These are phyloP conservation scores for Penicillium soppii DNA, from an alignment of 495 filamentous ascomycete genomes.

Conservation along the genomic window DNA sequence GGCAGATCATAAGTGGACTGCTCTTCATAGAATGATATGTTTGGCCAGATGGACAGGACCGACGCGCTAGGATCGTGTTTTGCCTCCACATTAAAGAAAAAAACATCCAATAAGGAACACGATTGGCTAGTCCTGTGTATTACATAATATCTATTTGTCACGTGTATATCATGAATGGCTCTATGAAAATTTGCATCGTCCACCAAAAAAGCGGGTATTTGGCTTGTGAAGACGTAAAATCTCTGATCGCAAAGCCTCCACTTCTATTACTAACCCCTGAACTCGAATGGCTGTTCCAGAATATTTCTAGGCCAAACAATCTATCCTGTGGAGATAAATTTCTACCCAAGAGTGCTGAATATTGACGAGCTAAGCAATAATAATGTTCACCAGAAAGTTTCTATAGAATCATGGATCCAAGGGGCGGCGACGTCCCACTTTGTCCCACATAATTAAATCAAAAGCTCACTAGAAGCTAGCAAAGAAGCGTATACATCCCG, in stretches of 20 bases:
- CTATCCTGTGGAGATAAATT: no score
- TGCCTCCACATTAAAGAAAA: neutral
- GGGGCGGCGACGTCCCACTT: no score
- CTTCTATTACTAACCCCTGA: no score
- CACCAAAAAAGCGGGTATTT: neutral
- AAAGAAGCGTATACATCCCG: neutral
- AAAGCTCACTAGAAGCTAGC: neutral
- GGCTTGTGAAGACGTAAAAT: neutral
- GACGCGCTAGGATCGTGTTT: neutral
- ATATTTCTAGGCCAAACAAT: no score
- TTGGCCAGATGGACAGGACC: neutral
- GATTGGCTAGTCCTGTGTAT: neutral
- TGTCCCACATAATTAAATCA: no score
- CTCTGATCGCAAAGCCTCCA: neutral
- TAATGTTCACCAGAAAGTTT: no score
- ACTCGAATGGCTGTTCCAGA: no score
- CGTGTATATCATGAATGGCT: neutral
- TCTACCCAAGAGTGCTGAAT: no score
- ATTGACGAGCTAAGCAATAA: no score
- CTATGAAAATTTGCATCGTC: neutral
- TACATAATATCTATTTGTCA: neutral
- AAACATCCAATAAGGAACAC: neutral
- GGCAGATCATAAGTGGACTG: neutral
- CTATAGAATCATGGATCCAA: no score
- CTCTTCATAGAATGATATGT: neutral